Evolutionary conservation across 495 filamentous ascomycete species (phyloP).

Genomic region (Aspergillus saccharolyticus): DNA sequence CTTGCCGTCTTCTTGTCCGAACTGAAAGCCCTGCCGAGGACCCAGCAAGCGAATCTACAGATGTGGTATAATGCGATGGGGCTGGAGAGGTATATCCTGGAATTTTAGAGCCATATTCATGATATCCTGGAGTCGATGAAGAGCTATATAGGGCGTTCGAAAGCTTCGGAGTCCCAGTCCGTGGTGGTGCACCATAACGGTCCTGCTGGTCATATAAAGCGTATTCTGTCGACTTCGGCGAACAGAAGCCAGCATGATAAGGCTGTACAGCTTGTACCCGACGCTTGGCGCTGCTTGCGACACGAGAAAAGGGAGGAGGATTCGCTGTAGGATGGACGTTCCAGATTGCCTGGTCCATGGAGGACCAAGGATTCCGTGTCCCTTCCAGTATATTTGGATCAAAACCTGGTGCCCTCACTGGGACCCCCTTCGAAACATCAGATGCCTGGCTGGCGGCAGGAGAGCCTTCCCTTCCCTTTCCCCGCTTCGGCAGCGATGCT

Average conservation of each 20-base stretch:
- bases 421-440: conserved; percentile 3
- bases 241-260: conserved; percentile 1
- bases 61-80: conserved; percentile 11
- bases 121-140: neutral
- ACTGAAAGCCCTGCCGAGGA: conserved; percentile 21
- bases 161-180: neutral
- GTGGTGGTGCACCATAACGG: conserved; percentile 1
- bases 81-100: conserved; percentile 4
- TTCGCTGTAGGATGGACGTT: neutral
- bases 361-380: neutral
- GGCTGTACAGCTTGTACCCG: conserved; percentile 11
- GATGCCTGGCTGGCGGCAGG: conserved; percentile 5
- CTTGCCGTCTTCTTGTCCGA: conserved; percentile 24
- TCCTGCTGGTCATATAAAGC: neutral
- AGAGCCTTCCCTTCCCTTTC: neutral
- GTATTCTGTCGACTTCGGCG: neutral
- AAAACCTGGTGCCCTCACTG: neutral
- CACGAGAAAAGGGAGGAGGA: conserved; percentile 3
- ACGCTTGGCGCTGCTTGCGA: conserved; percentile 6
- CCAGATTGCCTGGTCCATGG: neutral
- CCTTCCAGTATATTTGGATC: neutral
- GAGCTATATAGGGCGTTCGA: neutral
- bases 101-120: neutral
- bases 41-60: conserved; percentile 21
- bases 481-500: conserved; percentile 11